Evolutionary conservation across 2,329 filamentous ascomycete species (phyloP), one percentile per base, ranked within the genome.

Genomic region (Xylaria sp.): DNA sequence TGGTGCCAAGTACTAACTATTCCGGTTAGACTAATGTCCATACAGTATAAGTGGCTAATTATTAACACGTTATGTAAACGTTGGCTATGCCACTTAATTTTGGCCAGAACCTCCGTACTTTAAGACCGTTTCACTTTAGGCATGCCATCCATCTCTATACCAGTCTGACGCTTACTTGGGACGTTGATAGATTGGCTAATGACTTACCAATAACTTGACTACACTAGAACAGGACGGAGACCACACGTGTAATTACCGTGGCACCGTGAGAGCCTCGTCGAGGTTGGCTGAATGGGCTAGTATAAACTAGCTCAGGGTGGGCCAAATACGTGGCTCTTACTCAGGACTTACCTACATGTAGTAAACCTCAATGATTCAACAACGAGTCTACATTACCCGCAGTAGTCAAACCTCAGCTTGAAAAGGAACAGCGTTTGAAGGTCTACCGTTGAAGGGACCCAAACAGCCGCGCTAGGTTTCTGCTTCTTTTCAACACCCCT

Each of bases 241-340:
- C n/a, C n/a, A 57, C 20, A 44, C 55, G 23, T 44, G 20, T 39
- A 63, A 66, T 60, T 58, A 57, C 58, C 52, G 55, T 54, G 67
- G 58, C 48, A 48, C 54, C 25, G 39, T 51, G 58, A 66, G 58
- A 66, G 63, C 67, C 58, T 66, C 58, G 31, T 63, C 44, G 8
- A 61, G 51, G 31, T 59, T 63, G 65, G 63, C 63, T 63, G 63
- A 66, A 66, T 61, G 28, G 55, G 34, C 34, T 37, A 37, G 34
- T 37, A 37, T 37, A 37, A 37, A 48, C 63, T 57, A 52, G 50
- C 56, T n/a, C 10, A 41, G 44, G 44, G 63, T 69, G 63, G 66
- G 66, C 55, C 54, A 54, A 54, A 61, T 65, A 57, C 57, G 66
- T 65, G 23, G 56, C 39, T 69, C 67, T 69, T 69, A 69, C 67